phyloP scores from a whole-genome alignment of 225 moss, liverwort and hornwort genomes.

The Straminergon stramineum region DNA sequence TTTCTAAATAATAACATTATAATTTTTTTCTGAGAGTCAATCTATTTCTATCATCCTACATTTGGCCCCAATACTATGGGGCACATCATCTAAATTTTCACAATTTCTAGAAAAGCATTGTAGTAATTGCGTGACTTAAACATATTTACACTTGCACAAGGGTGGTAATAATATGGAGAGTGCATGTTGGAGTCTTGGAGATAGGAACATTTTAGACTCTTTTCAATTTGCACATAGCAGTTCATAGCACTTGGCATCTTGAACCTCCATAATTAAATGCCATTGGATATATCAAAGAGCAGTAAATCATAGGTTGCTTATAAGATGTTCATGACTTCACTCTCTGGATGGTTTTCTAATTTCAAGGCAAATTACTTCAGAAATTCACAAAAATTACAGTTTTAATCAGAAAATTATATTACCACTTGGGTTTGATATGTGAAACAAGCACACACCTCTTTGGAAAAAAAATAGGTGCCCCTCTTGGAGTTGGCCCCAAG shows the following conservation, averaged over 20 bases:
- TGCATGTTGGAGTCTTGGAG: neutral
- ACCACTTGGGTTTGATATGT: neutral
- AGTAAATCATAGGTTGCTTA: no score
- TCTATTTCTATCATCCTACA: neutral
- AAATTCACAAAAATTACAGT: neutral
- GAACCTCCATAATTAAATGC: neutral
- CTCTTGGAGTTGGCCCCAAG: neutral
- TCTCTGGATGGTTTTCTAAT: neutral
- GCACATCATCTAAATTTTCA: fast-evolving
- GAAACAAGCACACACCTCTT: neutral
- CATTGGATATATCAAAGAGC: fast-evolving
- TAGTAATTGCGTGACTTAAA: neutral
- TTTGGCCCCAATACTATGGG: no score
- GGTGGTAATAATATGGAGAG: neutral
- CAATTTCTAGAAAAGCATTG: no score
- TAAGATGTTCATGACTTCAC: neutral
- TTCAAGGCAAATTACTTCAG: neutral
- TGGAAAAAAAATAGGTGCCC: neutral
- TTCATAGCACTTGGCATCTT: neutral
- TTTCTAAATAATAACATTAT: neutral
- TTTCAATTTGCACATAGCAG: neutral
- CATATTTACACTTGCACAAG: neutral
- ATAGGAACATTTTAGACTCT: neutral
- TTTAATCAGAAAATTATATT: neutral
- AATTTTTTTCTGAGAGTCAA: neutral